Evolutionary conservation across 768 basidiomycete species (phyloP), one percentile per base, ranked within the genome.

Genomic region (Leccinum boreale): DNA sequence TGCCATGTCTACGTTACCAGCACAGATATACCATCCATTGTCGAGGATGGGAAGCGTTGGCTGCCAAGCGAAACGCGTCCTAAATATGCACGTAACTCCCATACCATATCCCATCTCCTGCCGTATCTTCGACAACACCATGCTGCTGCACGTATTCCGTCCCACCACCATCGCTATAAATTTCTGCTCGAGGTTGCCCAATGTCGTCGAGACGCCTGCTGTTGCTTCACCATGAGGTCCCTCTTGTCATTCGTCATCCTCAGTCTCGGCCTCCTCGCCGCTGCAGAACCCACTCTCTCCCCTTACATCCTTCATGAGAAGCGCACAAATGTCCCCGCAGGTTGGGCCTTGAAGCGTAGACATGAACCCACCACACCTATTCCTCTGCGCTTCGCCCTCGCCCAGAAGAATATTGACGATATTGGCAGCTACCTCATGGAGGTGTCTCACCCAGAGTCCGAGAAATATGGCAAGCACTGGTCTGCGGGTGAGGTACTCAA

Each of bases 261-360:
- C 29, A 46, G 59, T 50, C 53, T 67, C 21, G 68, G 60, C 39
- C 55, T 65, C 26, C 29, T 66, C 28, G 44, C 62, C 21, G 55
- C 67, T 11, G 65, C 65, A 1, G 54, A 42, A 23, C 53, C 69
- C 7, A 52, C 50, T 6, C 50, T 58, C 58, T 67, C 65, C 7
- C 60, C 58, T 44, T 66, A 73, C 57, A 65, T 67, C 58, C 58
- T 77, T 23, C 78, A 79, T 55, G 78, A 79, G 62, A 75, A 69
- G 53, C 78, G 77, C 53, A 68, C 66, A 10, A 57, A 47, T n/a
- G 65, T 72, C 11, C 77, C 77, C 8, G 9, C 53, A 8, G 67
- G 67, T 3, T 82, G 81, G 80, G 57, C 67, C 1, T 65, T 73
- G 45, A 62, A 72, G 35, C 73, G 76, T 23, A 70, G 75, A 53